These are phyloP conservation scores for Helotiales sp. DNA, from an alignment of 2,329 filamentous ascomycete genomes.

Conservation along the genomic window DNA sequence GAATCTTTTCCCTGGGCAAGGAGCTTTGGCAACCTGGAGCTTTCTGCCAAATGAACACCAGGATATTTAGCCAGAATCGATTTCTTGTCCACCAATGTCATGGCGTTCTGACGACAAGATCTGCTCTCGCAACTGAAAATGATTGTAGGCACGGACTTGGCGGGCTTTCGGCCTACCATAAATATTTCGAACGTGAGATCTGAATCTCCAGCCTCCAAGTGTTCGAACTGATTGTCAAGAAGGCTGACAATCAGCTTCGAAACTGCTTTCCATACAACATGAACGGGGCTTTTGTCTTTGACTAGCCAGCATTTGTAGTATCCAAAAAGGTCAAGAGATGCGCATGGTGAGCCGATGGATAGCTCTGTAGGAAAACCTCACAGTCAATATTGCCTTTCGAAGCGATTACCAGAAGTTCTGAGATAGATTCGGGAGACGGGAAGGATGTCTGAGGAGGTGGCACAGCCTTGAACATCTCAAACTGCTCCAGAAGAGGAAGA, in stretches of 20 bases:
- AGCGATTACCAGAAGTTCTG: background rate
- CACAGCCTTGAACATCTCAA: background rate
- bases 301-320: constrained; percentile 27
- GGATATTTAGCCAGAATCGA: constrained; percentile 21
- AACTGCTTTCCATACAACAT: constrained; percentile 25
- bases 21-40: background rate
- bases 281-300: constrained; percentile 29
- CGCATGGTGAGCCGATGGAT: constrained; percentile 18
- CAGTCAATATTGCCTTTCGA: background rate
- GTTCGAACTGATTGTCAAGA: constrained; percentile 22
- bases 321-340: constrained; percentile 17
- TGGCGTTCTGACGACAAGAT: constrained; percentile 23
- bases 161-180: constrained; percentile 24
- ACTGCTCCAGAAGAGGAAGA: background rate
- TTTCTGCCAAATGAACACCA: constrained; percentile 16
- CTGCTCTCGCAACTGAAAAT: constrained; percentile 27
- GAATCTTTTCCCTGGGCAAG: background rate
- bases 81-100: constrained; percentile 22
- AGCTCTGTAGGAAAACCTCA: constrained; percentile 14
- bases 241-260: constrained; percentile 19
- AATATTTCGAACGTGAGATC: constrained; percentile 31
- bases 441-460: background rate
- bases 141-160: constrained; percentile 20
- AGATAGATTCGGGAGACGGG: background rate
- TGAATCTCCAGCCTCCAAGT: constrained; percentile 20